phyloP scores from a whole-genome alignment of 495 filamentous ascomycete species.

The Pyronema domesticum region DNA sequence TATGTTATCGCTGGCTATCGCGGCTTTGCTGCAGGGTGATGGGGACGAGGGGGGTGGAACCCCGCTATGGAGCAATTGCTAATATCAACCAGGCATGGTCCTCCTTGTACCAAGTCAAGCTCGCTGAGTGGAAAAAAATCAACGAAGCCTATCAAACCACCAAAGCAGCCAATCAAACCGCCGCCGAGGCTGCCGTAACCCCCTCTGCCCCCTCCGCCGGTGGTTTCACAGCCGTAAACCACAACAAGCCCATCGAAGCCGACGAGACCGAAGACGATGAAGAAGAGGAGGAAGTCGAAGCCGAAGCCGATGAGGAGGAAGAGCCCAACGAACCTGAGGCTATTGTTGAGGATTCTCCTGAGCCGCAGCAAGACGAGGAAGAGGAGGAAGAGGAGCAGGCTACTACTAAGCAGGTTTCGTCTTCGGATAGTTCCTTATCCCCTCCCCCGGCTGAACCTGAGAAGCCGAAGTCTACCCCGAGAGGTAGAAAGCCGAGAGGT shows the following conservation, averaged over 20 bases:
- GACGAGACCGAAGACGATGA: constrained; percentile 30
- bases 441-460: constrained; percentile 37
- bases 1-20: constrained; percentile 30
- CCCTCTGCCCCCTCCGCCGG: constrained; percentile 7
- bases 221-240: constrained; percentile 30
- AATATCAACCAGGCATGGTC: constrained; percentile 14
- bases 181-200: constrained; percentile 9
- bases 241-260: constrained; percentile 18
- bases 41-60: background rate
- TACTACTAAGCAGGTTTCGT: constrained; percentile 33
- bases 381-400: constrained; percentile 26
- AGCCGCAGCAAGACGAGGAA: constrained; percentile 24
- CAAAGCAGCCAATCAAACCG: constrained; percentile 26
- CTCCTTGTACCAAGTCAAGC: constrained; percentile 32
- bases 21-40: too few relatives aligned
- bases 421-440: constrained; percentile 37
- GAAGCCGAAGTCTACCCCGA: constrained; percentile 30
- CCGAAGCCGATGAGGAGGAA: background rate
- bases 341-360: background rate
- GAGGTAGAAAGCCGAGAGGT: constrained; percentile 28
- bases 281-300: constrained; percentile 6
- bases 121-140: constrained; percentile 40
- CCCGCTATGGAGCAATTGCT: constrained; percentile 2
- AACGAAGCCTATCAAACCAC: constrained; percentile 35
- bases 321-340: constrained; percentile 2